Base-by-base conservation (phyloP, 306 rosid species). In the Gastrolobium bilobum region DNA sequence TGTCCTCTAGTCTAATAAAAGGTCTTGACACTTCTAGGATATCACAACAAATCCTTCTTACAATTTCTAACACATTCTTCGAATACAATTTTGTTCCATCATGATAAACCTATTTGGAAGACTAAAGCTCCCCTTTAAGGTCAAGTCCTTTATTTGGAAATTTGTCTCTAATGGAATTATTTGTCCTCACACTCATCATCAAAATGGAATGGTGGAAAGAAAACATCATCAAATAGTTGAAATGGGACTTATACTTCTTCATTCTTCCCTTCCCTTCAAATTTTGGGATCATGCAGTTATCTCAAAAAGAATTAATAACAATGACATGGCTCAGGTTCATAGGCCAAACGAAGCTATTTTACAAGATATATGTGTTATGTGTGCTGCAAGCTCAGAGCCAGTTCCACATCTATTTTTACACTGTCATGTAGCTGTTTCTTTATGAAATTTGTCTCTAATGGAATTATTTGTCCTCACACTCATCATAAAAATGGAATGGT, bases 51-150 rank as follows among this genome's bases (percentile, higher is more conserved):
- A 63, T 14, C 14, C 3, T 61, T 35, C 68, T 35, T n/a, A 26
- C 3, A 46, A 46, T 46, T 8, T 46, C 20, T 48, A 48, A 48
- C 8, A 10, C 20, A 48, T 13, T 48, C 54, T 20, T 20, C 5
- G 20, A 48, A 48, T 48, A 13, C 50, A 13, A 4, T 13, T 48
- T 10, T 3, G 20, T 29, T 62, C 68, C 68, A 38, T 38, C 44
- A 11, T 61, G 31, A n/a, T 37, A 38, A 62, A 62, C 68, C 31
- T 38, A 62, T 35, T 63, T 63, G n/a, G 44, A 63, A 63, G 69
- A 37, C 31, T 38, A 63, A 38, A 64, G 14, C 34, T 42, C 15
- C 38, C 33, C 33, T 64, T 51, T 64, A 14, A 64, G 35, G 35
- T 1, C 51, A 64, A 40, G 14, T 13, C 31, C 31, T 64, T 39